phyloP scores from a whole-genome alignment of 2,329 filamentous ascomycete genomes.

The Periglandula ipomoeae region DNA sequence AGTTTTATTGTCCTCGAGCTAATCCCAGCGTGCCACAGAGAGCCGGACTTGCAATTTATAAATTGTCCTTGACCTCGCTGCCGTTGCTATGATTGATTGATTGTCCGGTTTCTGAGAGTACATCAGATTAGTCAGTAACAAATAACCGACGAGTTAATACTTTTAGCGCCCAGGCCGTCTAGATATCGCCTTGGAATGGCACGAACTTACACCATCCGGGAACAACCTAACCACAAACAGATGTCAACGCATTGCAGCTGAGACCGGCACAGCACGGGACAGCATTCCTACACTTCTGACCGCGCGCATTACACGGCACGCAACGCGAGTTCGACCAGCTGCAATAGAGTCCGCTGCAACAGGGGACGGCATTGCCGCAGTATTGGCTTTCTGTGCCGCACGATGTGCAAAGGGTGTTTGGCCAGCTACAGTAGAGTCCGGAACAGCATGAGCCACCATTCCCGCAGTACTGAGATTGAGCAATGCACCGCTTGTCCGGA shows the following conservation, averaged over 20 bases:
- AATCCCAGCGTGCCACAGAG: no score
- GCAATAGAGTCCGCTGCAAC: constrained; percentile 1
- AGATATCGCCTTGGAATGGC: no score
- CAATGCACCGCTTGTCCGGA: not conserved
- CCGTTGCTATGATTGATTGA: no score
- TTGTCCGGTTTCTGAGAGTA: no score
- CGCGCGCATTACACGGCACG: not conserved
- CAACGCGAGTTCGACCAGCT: not conserved
- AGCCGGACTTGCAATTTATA: no score
- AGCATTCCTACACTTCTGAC: not conserved
- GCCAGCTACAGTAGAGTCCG: constrained; percentile 5
- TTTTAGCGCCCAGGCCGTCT: no score
- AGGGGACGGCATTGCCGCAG: constrained; percentile 4
- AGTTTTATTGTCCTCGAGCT: no score
- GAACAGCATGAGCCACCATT: not conserved
- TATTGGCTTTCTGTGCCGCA: not conserved
- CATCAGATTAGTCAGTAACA: no score
- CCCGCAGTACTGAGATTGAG: not conserved
- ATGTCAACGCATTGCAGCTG: not conserved
- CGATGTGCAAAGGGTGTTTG: not conserved
- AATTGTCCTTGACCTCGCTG: no score
- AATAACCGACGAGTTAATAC: no score
- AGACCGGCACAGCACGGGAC: constrained; percentile 1
- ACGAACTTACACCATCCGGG: no score
- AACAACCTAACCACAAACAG: not conserved